Conservation (phyloP, 768 basidiomycete genomes). For the Mycena venus region DNA sequence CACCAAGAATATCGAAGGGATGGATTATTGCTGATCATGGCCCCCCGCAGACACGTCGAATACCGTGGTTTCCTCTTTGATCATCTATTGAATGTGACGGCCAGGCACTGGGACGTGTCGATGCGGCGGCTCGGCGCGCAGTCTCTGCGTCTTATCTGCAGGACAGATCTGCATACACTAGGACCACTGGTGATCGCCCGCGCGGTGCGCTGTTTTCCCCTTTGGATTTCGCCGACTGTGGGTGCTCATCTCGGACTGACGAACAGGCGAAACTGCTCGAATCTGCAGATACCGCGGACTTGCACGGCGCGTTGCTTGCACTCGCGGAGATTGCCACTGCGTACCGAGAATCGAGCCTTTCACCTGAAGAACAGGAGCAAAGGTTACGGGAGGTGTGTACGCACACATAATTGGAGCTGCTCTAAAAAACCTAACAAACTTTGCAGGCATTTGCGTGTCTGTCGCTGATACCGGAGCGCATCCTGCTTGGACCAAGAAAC, state of each 20-base stretch:
- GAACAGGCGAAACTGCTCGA: constrained; percentile 67
- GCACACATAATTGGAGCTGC: background rate
- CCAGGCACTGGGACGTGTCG: constrained; percentile 90
- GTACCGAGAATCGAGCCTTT: constrained; percentile 52
- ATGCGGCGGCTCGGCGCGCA: constrained; percentile 86
- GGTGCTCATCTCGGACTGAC: constrained; percentile 6
- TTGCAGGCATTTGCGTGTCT: constrained; percentile 77
- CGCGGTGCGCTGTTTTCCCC: constrained; percentile 61
- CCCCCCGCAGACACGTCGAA: constrained; percentile 73
- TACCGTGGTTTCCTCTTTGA: constrained; percentile 79
- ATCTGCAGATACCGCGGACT: constrained; percentile 75
- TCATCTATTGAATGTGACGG: constrained; percentile 79
- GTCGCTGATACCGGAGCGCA: constrained; percentile 65
- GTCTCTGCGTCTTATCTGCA: constrained; percentile 78
- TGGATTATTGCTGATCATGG: background rate
- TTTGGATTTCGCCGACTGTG: background rate
- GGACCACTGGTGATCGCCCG: constrained; percentile 63
- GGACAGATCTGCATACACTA: constrained; percentile 66
- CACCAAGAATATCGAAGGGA: background rate
- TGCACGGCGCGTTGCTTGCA: constrained; percentile 87
- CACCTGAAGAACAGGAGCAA: constrained; percentile 48
- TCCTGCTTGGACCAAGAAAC: constrained; percentile 75
- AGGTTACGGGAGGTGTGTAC: constrained; percentile 61
- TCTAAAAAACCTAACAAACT: no score
- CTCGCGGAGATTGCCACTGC: constrained; percentile 82